Conservation (phyloP, 2,329 filamentous ascomycete genomes). For the Colletotrichum eremochloae region DNA sequence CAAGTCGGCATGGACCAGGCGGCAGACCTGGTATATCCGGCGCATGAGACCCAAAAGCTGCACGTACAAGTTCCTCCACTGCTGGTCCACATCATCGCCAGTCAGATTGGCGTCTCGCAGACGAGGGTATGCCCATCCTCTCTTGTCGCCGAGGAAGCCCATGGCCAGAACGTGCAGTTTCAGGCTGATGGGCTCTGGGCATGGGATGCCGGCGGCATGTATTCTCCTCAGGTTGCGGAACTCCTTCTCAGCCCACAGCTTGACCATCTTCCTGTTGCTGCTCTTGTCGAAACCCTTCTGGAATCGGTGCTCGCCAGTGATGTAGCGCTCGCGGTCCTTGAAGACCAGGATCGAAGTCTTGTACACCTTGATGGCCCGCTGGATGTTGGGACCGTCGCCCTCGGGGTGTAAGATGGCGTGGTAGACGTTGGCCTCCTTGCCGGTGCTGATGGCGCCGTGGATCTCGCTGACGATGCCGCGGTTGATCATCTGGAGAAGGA, state of each 20-base stretch:
- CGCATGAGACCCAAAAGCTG: constrained; percentile 92
- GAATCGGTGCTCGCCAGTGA: constrained; percentile 94
- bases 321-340: constrained; percentile 97
- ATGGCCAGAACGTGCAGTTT: constrained; percentile 97
- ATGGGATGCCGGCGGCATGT: constrained; percentile 86
- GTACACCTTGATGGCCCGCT: constrained; percentile 97
- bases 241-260: constrained; percentile 99
- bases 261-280: constrained; percentile 97
- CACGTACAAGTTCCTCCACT: constrained; percentile 84
- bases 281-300: constrained; percentile 92
- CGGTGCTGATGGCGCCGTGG: constrained; percentile 94
- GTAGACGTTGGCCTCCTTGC: constrained; percentile 99
- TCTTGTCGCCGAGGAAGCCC: constrained; percentile 89
- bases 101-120: constrained; percentile 86
- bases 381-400: constrained; percentile 70
- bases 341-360: constrained; percentile 98
- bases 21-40: constrained; percentile 91
- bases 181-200: constrained; percentile 88
- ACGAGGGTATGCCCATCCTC: constrained; percentile 88
- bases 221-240: constrained; percentile 93
- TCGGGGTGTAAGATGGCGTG: constrained; percentile 79
- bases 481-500: constrained; percentile 96
- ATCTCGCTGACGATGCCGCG: constrained; percentile 89
- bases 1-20: constrained; percentile 93
- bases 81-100: constrained; percentile 75